phyloP scores from a whole-genome alignment of 2,329 filamentous ascomycete species.

The Colletotrichum zoysiae region DNA sequence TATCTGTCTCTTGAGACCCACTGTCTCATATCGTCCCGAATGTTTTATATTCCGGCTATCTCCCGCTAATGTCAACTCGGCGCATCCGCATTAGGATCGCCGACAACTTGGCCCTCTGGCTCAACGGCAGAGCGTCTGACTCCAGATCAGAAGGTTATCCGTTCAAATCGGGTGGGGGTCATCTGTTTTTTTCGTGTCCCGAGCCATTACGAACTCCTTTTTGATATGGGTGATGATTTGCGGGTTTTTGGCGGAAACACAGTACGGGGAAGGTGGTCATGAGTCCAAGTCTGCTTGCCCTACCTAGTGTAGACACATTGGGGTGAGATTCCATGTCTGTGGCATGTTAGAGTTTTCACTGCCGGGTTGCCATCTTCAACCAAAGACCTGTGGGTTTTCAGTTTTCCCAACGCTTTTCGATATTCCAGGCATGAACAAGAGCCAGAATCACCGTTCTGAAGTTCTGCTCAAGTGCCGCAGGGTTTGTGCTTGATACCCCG shows the following conservation, averaged over 20 bases:
- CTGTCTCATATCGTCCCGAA: conserved; percentile 9
- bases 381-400: neutral
- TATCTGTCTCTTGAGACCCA: neutral
- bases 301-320: neutral
- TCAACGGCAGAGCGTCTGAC: conserved; percentile 41
- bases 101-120: conserved; percentile 16
- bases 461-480: neutral
- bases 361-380: neutral
- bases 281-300: neutral
- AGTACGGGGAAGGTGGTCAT: neutral
- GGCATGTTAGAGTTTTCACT: neutral
- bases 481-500: neutral
- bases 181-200: conserved; percentile 15
- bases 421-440: neutral
- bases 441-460: neutral
- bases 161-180: conserved; percentile 41
- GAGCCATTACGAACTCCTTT: neutral
- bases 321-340: neutral
- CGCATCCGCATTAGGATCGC: neutral
- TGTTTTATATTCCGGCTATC: too few species aligned
- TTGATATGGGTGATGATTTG: neutral
- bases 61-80: rapidly evolving
- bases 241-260: neutral
- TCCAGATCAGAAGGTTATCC: conserved; percentile 42
- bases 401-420: neutral